Conservation (phyloP, 148 eudicot genomes). For the Rhododendron vialii region DNA sequence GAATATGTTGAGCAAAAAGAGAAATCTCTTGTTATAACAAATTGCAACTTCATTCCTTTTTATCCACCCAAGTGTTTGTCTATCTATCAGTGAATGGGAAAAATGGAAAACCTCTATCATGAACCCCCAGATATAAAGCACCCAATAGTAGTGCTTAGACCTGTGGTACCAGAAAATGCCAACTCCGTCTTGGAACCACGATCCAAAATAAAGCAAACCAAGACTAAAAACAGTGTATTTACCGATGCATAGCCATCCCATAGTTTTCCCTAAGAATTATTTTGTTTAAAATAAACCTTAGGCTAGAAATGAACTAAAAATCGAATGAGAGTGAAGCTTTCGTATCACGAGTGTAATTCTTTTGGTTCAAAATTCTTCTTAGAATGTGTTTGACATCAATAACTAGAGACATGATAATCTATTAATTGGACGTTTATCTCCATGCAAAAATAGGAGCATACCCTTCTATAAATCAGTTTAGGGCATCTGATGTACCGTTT, state of each 20-base stretch:
- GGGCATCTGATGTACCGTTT: not conserved
- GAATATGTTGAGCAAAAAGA: constrained; percentile 12
- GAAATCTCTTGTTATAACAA: not conserved
- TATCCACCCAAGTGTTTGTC: not conserved
- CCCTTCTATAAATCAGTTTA: not conserved
- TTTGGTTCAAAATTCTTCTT: not conserved
- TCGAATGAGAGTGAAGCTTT: not conserved
- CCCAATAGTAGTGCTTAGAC: not conserved
- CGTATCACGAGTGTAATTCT: not conserved
- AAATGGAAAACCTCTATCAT: not conserved
- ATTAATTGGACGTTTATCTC: not conserved
- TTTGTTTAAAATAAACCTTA: not conserved
- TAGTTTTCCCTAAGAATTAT: not conserved
- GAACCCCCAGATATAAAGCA: not conserved
- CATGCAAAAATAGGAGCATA: not conserved
- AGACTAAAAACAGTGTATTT: not conserved
- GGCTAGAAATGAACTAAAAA: not conserved
- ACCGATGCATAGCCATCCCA: not conserved
- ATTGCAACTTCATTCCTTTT: not conserved
- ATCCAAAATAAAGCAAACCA: not conserved
- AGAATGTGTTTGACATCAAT: not conserved
- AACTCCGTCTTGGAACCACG: not conserved
- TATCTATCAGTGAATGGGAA: not conserved
- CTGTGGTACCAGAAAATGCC: not conserved
- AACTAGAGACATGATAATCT: not conserved